Conservation (phyloP, 2,329 filamentous ascomycete genomes). For the Colletotrichum brevisporum region DNA sequence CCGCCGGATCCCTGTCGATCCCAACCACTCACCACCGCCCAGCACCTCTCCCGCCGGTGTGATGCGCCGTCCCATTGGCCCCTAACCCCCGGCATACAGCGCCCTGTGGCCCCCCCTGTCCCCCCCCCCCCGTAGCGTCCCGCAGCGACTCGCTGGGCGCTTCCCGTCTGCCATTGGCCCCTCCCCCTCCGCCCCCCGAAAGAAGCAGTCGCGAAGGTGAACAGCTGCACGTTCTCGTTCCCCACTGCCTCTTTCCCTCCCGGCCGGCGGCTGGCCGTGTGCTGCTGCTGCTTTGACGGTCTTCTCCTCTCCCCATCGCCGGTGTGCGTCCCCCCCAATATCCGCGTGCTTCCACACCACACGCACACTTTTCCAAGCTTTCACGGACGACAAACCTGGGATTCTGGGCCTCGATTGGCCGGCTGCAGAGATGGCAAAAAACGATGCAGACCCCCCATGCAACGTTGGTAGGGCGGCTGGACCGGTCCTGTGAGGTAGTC, state of each 20-base stretch:
- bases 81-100: too few relatives aligned
- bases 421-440: slow-evolving; percentile 36
- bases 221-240: too few relatives aligned
- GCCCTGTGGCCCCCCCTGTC: background rate
- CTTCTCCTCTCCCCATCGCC: too few relatives aligned
- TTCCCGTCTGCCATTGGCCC: slow-evolving; percentile 27
- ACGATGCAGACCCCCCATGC: background rate
- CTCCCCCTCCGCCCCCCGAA: background rate
- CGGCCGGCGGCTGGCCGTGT: too few relatives aligned
- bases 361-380: background rate
- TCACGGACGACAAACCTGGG: background rate
- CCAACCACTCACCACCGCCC: slow-evolving; percentile 22
- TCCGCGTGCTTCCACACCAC: slow-evolving; percentile 1
- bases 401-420: slow-evolving; percentile 33
- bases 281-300: too few relatives aligned
- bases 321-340: background rate
- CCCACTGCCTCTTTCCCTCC: too few relatives aligned
- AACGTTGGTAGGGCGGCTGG: slow-evolving; percentile 26
- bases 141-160: slow-evolving; percentile 40
- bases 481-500: background rate
- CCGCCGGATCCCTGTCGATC: slow-evolving; percentile 31
- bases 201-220: too few relatives aligned
- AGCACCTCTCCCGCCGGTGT: slow-evolving; percentile 13
- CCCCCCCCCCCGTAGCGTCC: slow-evolving; percentile 16
- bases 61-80: slow-evolving; percentile 30